Evolutionary conservation across 2,329 filamentous ascomycete genomes (phyloP).

Genomic region (Botryotinia calthae): DNA sequence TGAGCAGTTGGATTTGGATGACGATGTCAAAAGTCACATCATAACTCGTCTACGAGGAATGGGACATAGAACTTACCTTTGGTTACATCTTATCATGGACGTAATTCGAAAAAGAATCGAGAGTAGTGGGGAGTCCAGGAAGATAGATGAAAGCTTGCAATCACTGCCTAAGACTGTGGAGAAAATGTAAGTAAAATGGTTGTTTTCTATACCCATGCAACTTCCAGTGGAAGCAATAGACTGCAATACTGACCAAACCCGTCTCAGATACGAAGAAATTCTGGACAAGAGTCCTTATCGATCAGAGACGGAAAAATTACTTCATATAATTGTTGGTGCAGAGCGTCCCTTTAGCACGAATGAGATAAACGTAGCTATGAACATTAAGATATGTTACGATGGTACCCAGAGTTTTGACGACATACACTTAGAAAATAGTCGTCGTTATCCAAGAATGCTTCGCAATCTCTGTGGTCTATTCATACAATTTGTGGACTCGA

Average conservation of each 20-base stretch:
- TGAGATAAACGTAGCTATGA: slow-evolving; percentile 11
- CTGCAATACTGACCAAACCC: too few species aligned
- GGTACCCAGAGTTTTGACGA: neutral
- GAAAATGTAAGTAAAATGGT: neutral
- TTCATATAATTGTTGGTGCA: slow-evolving; percentile 12
- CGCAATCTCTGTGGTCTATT: slow-evolving; percentile 16
- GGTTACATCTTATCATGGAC: slow-evolving; percentile 17
- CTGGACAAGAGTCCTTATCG: neutral
- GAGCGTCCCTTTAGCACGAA: neutral
- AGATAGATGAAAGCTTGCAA: neutral
- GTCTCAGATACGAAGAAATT: slow-evolving; percentile 7
- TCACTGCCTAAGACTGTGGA: neutral
- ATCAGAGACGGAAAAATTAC: neutral
- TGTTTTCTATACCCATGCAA: too few species aligned
- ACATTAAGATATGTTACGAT: neutral
- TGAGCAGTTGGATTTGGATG: neutral
- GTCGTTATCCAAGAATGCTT: neutral
- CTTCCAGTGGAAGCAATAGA: too few species aligned
- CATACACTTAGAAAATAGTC: neutral
- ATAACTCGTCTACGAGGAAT: neutral
- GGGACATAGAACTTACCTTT: slow-evolving; percentile 17
- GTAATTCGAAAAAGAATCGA: neutral
- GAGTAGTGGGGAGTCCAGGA: neutral
- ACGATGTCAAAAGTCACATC: neutral
- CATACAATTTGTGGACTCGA: slow-evolving; percentile 11